These are phyloP conservation scores for Emericellopsis atlantica DNA, from an alignment of 2,329 filamentous ascomycete species.

Conservation along the genomic window DNA sequence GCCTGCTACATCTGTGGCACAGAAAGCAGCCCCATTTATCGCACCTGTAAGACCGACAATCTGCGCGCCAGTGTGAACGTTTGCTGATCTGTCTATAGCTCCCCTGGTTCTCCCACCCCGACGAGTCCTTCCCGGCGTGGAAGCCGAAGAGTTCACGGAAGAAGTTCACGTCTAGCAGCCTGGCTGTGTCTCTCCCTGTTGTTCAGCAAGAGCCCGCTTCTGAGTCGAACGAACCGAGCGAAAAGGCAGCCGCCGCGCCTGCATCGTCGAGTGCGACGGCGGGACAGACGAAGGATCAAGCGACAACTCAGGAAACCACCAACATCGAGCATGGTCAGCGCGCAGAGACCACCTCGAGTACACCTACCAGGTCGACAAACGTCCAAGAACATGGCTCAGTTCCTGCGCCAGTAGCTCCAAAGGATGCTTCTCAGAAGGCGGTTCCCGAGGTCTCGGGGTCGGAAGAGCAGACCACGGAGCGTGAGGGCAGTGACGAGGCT, in stretches of 20 bases:
- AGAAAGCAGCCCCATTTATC: neutral
- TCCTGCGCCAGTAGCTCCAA: no score
- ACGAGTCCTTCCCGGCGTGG: slow-evolving; percentile 33
- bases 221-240: neutral
- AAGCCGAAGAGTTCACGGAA: slow-evolving; percentile 26
- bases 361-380: slow-evolving; percentile 6
- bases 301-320: slow-evolving; percentile 9
- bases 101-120: slow-evolving; percentile 43
- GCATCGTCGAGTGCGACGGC: no score
- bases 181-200: slow-evolving; percentile 28
- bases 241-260: neutral
- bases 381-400: neutral
- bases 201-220: slow-evolving; percentile 20
- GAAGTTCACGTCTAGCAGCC: slow-evolving; percentile 19
- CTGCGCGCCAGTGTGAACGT: neutral
- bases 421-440: neutral
- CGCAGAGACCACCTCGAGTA: slow-evolving; percentile 11
- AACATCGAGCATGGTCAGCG: slow-evolving; percentile 6
- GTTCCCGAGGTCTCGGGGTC: neutral
- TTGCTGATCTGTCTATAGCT: slow-evolving; percentile 23
- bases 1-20: no score
- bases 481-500: slow-evolving; percentile 3
- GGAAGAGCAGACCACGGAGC: slow-evolving; percentile 7
- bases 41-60: neutral
- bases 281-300: neutral